Percentiles rank a stretch among this genome's conserved stretches.
phyloP scores from a whole-genome alignment of 805 yeast species.

The Martiniozyma abietophila region DNA sequence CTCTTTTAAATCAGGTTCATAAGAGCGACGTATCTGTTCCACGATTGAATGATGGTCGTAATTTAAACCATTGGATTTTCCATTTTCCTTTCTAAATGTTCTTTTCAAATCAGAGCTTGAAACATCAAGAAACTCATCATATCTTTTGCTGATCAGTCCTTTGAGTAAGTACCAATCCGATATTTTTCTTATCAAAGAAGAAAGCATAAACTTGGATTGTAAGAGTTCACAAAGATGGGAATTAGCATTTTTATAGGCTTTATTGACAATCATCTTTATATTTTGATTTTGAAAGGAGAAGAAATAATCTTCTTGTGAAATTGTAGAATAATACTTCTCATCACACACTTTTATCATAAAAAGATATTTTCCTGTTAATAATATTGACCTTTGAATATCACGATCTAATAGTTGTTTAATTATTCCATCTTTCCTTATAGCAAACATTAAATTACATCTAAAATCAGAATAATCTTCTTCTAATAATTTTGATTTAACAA shows the following conservation, averaged over 20 bases:
- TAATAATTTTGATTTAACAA: slow-evolving; percentile 31
- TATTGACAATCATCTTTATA: background rate
- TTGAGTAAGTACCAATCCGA: slow-evolving; percentile 4
- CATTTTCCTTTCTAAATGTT: no score
- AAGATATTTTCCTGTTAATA: slow-evolving; percentile 77
- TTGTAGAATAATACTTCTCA: no score
- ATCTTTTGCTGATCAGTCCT: slow-evolving; percentile 3
- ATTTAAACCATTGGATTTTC: no score
- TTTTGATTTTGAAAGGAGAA: slow-evolving; percentile 8
- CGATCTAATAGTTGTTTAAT: slow-evolving; percentile 57
- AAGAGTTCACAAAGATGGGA: background rate
- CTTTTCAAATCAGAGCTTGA: no score
- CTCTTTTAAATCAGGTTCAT: no score
- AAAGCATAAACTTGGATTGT: background rate
- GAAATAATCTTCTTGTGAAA: no score
- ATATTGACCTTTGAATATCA: slow-evolving; percentile 51
- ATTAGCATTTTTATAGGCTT: slow-evolving; percentile 2
- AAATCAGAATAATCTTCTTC: slow-evolving; percentile 33
- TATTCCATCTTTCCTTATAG: slow-evolving; percentile 65
- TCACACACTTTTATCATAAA: slow-evolving; percentile 52
- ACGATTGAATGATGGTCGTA: no score
- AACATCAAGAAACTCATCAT: no score
- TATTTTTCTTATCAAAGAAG: background rate
- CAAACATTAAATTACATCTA: slow-evolving; percentile 68
- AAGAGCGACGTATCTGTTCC: no score